These are phyloP conservation scores for Oxyria digyna DNA, from an alignment of 148 eudicot genomes.

Conservation along the genomic window DNA sequence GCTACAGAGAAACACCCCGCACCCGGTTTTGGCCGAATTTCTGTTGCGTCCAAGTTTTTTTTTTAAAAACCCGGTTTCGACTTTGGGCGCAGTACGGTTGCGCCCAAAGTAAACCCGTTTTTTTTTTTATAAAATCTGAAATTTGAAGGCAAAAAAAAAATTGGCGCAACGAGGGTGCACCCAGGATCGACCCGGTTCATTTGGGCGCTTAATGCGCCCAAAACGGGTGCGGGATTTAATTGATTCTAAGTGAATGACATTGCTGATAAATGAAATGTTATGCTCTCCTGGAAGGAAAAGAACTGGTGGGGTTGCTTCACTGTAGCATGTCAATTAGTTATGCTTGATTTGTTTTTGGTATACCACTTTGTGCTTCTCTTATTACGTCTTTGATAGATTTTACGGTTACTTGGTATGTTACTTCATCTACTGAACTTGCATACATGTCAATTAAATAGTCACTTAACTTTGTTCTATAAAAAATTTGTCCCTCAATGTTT, in stretches of 20 bases:
- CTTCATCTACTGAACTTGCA: not conserved
- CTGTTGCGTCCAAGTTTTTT: too few species aligned
- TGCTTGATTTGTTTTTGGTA: not conserved
- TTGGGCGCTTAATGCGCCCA: too few species aligned
- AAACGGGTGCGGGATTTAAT: not conserved
- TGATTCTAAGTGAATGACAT: not conserved
- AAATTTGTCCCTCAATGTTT: not conserved
- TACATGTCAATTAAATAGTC: not conserved
- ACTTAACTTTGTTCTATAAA: not conserved
- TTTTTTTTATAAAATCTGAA: too few species aligned
- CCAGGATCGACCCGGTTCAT: too few species aligned
- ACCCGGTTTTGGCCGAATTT: too few species aligned
- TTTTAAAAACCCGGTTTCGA: too few species aligned
- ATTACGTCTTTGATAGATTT: not conserved
- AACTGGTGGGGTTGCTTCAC: not conserved
- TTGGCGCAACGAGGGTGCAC: too few species aligned
- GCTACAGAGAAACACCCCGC: too few species aligned
- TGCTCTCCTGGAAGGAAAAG: not conserved
- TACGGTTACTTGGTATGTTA: not conserved
- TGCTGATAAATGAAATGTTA: not conserved
- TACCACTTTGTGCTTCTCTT: not conserved
- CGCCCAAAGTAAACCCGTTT: too few species aligned
- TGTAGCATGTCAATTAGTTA: not conserved
- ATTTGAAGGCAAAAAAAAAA: too few species aligned
- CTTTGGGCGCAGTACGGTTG: too few species aligned